These are phyloP conservation scores for Cyclotella baltica DNA, from an alignment of 108 stramenopile species.

Conservation along the genomic window DNA sequence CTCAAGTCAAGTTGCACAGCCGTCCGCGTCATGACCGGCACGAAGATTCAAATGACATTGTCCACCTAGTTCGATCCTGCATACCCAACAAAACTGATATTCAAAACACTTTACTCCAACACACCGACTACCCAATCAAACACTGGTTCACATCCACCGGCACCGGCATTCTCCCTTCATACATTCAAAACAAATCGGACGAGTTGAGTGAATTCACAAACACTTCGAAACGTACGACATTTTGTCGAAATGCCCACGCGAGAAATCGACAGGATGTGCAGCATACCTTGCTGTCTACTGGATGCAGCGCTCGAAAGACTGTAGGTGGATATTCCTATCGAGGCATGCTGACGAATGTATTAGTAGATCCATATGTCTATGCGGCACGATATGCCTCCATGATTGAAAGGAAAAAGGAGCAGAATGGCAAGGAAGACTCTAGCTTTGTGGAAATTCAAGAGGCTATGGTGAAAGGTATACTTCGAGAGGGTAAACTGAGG, in stretches of 20 bases:
- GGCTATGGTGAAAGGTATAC: not conserved
- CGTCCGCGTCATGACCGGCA: not conserved
- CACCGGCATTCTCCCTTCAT: not conserved
- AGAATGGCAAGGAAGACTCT: not conserved
- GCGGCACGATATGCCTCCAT: slow-evolving; percentile 34
- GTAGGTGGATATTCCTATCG: slow-evolving; percentile 22
- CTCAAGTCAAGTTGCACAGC: slow-evolving; percentile 36
- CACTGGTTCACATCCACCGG: slow-evolving; percentile 28
- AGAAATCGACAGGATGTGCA: slow-evolving; percentile 13
- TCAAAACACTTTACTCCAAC: slow-evolving; percentile 13
- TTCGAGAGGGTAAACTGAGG: not conserved
- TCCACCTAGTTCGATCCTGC: not conserved
- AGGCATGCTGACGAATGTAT: slow-evolving; percentile 48
- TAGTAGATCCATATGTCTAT: slow-evolving; percentile 30
- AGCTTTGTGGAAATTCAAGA: not conserved
- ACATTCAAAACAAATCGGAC: not conserved
- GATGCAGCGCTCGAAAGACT: slow-evolving; percentile 30
- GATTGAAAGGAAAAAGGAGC: slow-evolving; percentile 29
- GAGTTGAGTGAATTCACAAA: slow-evolving; percentile 9
- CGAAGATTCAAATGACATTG: not conserved
- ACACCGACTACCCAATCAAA: slow-evolving; percentile 28
- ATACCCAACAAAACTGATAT: not conserved
- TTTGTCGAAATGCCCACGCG: slow-evolving; percentile 32
- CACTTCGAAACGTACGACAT: slow-evolving; percentile 9
- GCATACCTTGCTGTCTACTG: slow-evolving; percentile 29